Evolutionary conservation across 2,329 filamentous ascomycete genomes (phyloP), one percentile per base, ranked within the genome.

Genomic region (Chaetothyriales sp.): DNA sequence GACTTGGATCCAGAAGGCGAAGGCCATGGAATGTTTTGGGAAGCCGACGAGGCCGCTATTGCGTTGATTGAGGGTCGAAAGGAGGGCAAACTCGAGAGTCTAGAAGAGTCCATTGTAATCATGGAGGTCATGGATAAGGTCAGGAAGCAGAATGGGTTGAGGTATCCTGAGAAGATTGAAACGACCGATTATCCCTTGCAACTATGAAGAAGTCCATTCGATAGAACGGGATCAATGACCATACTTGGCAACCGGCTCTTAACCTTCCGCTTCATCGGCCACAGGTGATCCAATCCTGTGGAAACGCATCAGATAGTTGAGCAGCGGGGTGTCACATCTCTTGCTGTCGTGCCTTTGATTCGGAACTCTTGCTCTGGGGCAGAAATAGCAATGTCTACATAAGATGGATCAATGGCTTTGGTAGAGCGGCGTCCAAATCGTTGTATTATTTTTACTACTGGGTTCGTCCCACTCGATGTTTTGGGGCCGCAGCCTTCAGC

Each of bases 71-170:
- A 82, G 46, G 86, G 84, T 59, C 64, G 94, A 52, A 74, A 83
- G 44, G 87, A 92, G 64, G 86, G 87, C 19, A 81, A 80, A 69
- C 77, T 82, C 62, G 83, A 94, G 73, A 88, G 86, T 18, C 78
- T 80, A 73, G 75, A 79, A 46, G 89, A 95, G 75, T 90, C 84
- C 63, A 73, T 94, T 51, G 76, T 82, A 47, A 87, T 95, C 57
- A 94, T 95, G 88, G 83, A 89, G 65, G 73, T 77, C 2, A 85
- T 85, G 82, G 82, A 86, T 70, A 77, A 83, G 67, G 78, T 81
- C 10, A 72, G 82, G 61, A 75, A 69, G 64, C 80, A 84, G 68
- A 76, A 77, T 48, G 77, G 74, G 1, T 67, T 86, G 64, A 72
- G 63, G 50, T 85, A 83, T 67, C 80, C 81, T 1, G 74, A 81